These are phyloP conservation scores for Debaryomycetaceae sp. DNA, from an alignment of 1,139 yeast genomes.

Conservation along the genomic window DNA sequence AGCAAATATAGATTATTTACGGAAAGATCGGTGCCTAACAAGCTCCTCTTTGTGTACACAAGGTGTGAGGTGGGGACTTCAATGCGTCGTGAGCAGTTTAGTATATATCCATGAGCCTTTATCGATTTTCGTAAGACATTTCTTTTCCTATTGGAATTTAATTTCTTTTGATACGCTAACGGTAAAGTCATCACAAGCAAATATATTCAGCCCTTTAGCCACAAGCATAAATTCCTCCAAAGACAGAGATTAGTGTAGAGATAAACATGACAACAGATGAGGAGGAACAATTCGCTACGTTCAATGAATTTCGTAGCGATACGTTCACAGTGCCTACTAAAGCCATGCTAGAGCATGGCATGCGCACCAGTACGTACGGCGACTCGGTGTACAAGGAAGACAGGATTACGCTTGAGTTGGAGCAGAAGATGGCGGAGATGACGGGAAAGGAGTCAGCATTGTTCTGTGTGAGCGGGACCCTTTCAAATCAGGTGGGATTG, in stretches of 20 bases:
- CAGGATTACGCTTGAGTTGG: conserved; percentile 61
- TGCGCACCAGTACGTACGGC: conserved; percentile 58
- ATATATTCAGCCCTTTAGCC: no score
- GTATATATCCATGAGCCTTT: not conserved
- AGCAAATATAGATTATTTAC: not conserved
- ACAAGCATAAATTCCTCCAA: no score
- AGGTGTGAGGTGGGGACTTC: not conserved
- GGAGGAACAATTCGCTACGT: conserved; percentile 25
- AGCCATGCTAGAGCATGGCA: conserved; percentile 49
- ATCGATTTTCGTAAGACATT: not conserved
- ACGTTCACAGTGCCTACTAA: conserved; percentile 91
- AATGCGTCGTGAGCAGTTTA: not conserved
- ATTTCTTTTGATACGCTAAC: not conserved
- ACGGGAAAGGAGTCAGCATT: conserved; percentile 84
- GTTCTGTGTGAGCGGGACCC: conserved; percentile 85
- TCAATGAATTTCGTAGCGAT: conserved; percentile 74
- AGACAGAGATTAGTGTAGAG: no score
- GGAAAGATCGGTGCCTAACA: not conserved
- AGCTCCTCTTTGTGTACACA: not conserved
- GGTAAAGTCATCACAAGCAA: not conserved
- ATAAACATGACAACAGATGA: conserved; percentile 18
- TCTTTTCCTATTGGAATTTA: not conserved
- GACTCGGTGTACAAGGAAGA: conserved; percentile 92
- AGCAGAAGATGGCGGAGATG: conserved; percentile 59
- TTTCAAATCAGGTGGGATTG: conserved; percentile 85